A percentile compares a stretch with the other conserved stretches of the same genome.
Conservation (phyloP, 108 stramenopile genomes). For the Aurantiochytrium sp. region DNA sequence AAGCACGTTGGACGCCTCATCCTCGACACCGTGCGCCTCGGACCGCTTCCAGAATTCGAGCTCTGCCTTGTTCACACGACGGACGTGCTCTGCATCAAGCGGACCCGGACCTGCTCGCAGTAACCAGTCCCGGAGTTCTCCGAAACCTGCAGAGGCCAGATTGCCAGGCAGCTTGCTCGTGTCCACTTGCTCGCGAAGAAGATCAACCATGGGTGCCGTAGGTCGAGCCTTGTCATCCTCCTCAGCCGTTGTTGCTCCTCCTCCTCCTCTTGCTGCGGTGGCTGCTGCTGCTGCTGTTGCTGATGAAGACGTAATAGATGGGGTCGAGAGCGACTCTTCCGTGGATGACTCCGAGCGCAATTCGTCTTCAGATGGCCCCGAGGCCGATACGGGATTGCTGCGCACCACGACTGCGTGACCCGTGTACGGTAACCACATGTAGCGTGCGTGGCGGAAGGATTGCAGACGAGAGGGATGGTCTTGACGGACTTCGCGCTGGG, state of each 20-base stretch:
- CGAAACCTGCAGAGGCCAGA: conserved; percentile 71
- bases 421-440: conserved; percentile 98
- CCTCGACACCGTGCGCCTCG: conserved; percentile 50
- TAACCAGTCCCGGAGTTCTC: conserved; percentile 82
- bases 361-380: too few relatives aligned
- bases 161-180: conserved; percentile 32
- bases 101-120: conserved; percentile 62
- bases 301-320: too few relatives aligned
- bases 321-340: too few relatives aligned
- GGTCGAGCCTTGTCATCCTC: too few relatives aligned
- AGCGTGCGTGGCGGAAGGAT: conserved; percentile 81
- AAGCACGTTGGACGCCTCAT: conserved; percentile 46
- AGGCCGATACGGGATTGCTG: conserved; percentile 56
- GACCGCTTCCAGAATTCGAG: conserved; percentile 79
- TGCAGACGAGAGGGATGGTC: conserved; percentile 46
- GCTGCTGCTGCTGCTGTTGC: too few relatives aligned
- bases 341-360: too few relatives aligned
- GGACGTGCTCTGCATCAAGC: conserved; percentile 76
- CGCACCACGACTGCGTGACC: conserved; percentile 89
- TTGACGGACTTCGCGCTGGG: conserved; percentile 58
- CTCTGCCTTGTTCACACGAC: conserved; percentile 85
- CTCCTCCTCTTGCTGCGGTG: too few relatives aligned
- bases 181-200: conserved; percentile 44
- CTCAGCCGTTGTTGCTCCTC: too few relatives aligned
- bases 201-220: conserved; percentile 49